phyloP scores from a whole-genome alignment of 495 filamentous ascomycete species.

The Peziza echinospora region DNA sequence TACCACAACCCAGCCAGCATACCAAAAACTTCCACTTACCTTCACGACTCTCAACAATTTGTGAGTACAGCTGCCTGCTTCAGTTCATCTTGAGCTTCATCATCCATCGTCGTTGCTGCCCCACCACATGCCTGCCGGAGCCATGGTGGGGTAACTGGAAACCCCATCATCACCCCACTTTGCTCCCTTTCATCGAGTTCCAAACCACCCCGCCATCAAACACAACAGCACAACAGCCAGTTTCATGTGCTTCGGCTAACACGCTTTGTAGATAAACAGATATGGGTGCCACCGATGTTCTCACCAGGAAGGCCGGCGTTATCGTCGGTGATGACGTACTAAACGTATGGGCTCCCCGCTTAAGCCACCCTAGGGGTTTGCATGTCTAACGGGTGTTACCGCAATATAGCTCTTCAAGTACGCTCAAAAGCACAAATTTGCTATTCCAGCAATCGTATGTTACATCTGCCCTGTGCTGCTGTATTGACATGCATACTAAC shows the following conservation, averaged over 20 bases:
- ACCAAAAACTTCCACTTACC: too few relatives aligned
- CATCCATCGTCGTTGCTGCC: too few relatives aligned
- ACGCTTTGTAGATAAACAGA: constrained; percentile 12
- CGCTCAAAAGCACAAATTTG: constrained; percentile 61
- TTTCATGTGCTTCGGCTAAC: not conserved
- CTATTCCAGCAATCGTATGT: constrained; percentile 75
- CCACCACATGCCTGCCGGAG: too few relatives aligned
- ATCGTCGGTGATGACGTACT: constrained; percentile 71
- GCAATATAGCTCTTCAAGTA: constrained; percentile 50
- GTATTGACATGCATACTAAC: not conserved
- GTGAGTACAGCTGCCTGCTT: too few relatives aligned
- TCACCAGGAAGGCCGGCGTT: constrained; percentile 62
- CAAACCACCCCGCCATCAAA: constrained; percentile 2
- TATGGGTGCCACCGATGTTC: constrained; percentile 44
- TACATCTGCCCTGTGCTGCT: not conserved
- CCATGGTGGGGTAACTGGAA: not conserved
- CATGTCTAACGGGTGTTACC: constrained; percentile 1
- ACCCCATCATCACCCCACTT: not conserved
- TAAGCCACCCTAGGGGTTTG: not conserved
- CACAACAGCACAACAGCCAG: constrained; percentile 1
- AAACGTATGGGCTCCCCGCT: constrained; percentile 15
- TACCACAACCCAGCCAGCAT: too few relatives aligned
- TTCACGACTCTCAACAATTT: too few relatives aligned
- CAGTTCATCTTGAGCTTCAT: too few relatives aligned
- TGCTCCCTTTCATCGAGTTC: too few relatives aligned